phyloP scores from a whole-genome alignment of 192 early-diverging fungal species.

The Phlyctochytrium arcticum region DNA sequence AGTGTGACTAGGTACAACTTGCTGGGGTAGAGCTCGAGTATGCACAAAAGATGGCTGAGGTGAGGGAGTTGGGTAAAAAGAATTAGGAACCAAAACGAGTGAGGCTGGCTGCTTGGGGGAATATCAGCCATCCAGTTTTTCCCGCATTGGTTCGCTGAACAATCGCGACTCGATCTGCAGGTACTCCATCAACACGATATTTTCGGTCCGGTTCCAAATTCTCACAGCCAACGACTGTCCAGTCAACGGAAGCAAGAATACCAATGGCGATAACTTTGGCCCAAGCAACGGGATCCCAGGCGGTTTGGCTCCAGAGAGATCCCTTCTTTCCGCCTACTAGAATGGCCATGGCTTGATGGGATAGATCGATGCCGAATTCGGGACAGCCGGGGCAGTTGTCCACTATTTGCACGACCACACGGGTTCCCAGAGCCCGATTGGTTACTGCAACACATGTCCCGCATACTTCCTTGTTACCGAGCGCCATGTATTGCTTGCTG shows the following conservation, averaged over 20 bases:
- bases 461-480: conserved; percentile 9
- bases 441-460: conserved; percentile 3
- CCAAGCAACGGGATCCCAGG: not conserved
- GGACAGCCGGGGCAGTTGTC: conserved; percentile 25
- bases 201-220: not conserved
- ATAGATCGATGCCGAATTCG: conserved; percentile 11
- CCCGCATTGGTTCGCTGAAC: too few species aligned
- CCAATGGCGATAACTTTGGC: not conserved
- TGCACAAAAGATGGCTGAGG: too few species aligned
- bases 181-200: conserved; percentile 2
- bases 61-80: too few species aligned
- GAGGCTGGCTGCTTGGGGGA: too few species aligned
- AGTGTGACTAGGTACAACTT: too few species aligned
- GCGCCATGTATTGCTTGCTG: not conserved
- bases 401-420: conserved; percentile 14
- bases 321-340: conserved; percentile 9
- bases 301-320: not conserved
- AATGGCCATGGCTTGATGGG: conserved; percentile 15
- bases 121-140: too few species aligned
- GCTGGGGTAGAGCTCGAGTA: too few species aligned
- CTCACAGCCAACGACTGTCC: conserved; percentile 6
- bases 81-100: too few species aligned
- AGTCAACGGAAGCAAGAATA: not conserved
- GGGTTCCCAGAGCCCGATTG: not conserved
- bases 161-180: not conserved